These are phyloP conservation scores for Psilocybe cyanescens DNA, from an alignment of 768 basidiomycete genomes.

Conservation along the genomic window DNA sequence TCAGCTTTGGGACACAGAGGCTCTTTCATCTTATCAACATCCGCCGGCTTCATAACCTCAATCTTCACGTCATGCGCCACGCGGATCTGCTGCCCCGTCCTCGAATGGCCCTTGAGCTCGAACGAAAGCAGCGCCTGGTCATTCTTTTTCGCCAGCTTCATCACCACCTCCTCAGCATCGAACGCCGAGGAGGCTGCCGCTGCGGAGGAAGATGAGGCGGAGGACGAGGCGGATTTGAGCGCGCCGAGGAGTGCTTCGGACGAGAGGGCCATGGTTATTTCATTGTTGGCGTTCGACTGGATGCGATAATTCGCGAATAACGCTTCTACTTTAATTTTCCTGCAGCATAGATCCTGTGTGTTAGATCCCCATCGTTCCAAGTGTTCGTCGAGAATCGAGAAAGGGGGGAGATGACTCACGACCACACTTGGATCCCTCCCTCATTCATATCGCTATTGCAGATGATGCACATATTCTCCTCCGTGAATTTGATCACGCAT, in stretches of 20 bases:
- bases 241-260: conserved; percentile 78
- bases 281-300: conserved; percentile 83
- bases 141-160: conserved; percentile 89
- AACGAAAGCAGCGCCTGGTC: conserved; percentile 79
- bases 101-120: conserved; percentile 68
- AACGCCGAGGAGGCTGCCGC: conserved; percentile 34
- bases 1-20: conserved; percentile 88
- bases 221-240: conserved; percentile 56
- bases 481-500: conserved; percentile 81
- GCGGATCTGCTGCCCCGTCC: conserved; percentile 64
- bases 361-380: background rate
- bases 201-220: conserved; percentile 44
- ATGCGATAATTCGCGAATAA: conserved; percentile 82
- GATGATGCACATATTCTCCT: conserved; percentile 78
- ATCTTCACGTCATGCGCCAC: conserved; percentile 84
- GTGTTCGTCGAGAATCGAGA: background rate
- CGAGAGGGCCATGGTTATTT: conserved; percentile 74
- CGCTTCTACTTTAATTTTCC: conserved; percentile 67
- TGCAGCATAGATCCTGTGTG: conserved; percentile 22
- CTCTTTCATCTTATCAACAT: conserved; percentile 73
- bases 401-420: conserved; percentile 28
- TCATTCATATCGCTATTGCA: conserved; percentile 82
- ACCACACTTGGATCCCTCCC: conserved; percentile 89
- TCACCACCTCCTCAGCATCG: conserved; percentile 68
- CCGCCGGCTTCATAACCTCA: conserved; percentile 76